Evolutionary conservation across 441 rosid species (phyloP).

Genomic region (Metrosideros polymorpha): DNA sequence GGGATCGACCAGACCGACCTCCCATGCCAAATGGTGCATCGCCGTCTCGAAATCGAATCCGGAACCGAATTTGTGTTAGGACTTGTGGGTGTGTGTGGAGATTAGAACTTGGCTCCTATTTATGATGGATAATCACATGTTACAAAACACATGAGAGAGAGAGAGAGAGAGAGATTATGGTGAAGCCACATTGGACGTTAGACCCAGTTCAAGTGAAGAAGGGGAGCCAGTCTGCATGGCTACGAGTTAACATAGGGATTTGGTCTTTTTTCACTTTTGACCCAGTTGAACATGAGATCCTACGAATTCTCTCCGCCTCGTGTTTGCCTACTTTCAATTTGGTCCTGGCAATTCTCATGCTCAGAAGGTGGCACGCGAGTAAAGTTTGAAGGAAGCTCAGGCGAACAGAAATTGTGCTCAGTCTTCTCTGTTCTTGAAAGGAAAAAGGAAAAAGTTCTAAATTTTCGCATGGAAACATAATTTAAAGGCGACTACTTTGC

Average conservation of each 20-base stretch:
- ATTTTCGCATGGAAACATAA: background rate
- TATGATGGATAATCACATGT: background rate
- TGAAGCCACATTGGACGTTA: slow-evolving; percentile 11
- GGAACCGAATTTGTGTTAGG: slow-evolving; percentile 4
- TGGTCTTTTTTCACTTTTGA: slow-evolving; percentile 18
- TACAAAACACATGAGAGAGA: slow-evolving; percentile 1
- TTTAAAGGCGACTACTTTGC: background rate
- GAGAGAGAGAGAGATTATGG: slow-evolving; percentile 10
- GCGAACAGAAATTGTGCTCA: background rate
- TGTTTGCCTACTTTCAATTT: background rate
- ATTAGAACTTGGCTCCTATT: background rate
- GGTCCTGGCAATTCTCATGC: background rate
- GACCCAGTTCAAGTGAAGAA: slow-evolving; percentile 18
- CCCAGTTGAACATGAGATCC: background rate
- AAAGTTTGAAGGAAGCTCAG: background rate
- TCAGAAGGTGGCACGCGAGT: background rate
- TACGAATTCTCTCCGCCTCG: background rate
- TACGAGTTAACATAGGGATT: slow-evolving; percentile 36
- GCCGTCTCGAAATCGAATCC: background rate
- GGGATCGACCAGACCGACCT: slow-evolving; percentile 27
- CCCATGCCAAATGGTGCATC: slow-evolving; percentile 44
- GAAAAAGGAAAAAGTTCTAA: background rate
- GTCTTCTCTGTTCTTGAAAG: background rate
- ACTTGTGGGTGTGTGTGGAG: background rate
- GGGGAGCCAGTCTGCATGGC: slow-evolving; percentile 25